Percentiles rank a stretch among this genome's conserved stretches.
Conservation (phyloP, 176 grass and related monocot genomes). For the Elaeis guineensis region DNA sequence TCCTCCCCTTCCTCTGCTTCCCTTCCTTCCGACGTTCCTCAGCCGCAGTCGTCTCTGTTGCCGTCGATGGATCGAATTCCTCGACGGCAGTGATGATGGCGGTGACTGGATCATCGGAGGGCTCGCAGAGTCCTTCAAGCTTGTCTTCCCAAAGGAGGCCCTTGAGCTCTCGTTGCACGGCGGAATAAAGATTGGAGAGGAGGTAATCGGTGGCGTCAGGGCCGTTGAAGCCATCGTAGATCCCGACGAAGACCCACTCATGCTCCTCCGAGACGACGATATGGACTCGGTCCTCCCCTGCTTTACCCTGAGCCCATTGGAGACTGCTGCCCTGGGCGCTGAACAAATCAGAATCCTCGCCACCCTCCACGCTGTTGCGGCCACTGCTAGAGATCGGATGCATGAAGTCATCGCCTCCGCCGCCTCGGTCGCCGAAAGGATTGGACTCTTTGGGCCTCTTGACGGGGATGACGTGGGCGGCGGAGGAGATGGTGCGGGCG, state of each 20-base stretch:
- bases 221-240: constrained; percentile 21
- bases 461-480: not conserved
- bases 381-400: not conserved
- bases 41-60: too few species aligned
- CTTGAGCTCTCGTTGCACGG: constrained; percentile 11
- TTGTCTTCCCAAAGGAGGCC: constrained; percentile 16
- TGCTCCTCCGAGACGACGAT: constrained; percentile 13
- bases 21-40: too few species aligned
- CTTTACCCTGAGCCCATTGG: constrained; percentile 17
- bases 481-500: constrained; percentile 2
- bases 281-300: constrained; percentile 18
- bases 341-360: not conserved
- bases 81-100: too few species aligned
- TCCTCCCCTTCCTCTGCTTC: too few species aligned
- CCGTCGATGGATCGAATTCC: too few species aligned
- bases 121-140: not conserved
- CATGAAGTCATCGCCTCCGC: not conserved
- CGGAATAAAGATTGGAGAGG: constrained; percentile 6
- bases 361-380: not conserved
- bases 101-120: too few species aligned
- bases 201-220: constrained; percentile 15
- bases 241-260: constrained; percentile 11
- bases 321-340: not conserved
- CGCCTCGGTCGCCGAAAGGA: not conserved
- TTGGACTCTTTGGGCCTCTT: constrained; percentile 4